Evolutionary conservation across 257 asterid genomes (phyloP).

Genomic region (Przewalskia tangutica): DNA sequence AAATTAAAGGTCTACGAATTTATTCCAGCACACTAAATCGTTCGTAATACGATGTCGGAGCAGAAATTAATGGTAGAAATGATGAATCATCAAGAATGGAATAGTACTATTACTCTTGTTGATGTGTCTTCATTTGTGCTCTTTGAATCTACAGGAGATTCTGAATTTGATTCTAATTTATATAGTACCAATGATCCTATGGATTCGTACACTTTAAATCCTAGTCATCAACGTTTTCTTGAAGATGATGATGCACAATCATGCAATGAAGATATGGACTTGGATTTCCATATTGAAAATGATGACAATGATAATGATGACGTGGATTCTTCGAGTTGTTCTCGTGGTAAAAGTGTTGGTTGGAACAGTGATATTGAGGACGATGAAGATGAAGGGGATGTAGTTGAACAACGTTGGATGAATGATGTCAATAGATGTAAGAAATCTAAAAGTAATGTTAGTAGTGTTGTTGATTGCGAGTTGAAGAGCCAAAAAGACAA

Average conservation of each 20-base stretch:
- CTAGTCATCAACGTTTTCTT: background rate
- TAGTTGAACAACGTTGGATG: constrained; percentile 8
- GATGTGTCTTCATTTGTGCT: constrained; percentile 8
- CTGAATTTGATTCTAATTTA: background rate
- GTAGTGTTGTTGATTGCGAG: background rate
- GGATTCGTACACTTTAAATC: background rate
- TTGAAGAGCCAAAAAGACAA: constrained; percentile 5
- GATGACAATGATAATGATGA: background rate
- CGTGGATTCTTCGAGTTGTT: background rate
- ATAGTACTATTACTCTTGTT: background rate
- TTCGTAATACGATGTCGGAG: no score
- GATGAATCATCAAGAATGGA: background rate
- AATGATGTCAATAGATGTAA: background rate
- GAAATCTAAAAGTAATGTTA: background rate
- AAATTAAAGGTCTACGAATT: no score
- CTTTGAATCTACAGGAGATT: constrained; percentile 8
- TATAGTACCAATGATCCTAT: background rate
- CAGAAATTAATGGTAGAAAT: background rate
- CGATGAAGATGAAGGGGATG: background rate
- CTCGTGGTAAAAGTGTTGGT: background rate
- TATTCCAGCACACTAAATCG: no score
- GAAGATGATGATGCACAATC: constrained; percentile 11
- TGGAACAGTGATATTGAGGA: background rate
- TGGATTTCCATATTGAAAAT: background rate
- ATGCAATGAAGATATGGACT: background rate